A percentile compares a stretch with the other conserved stretches of the same genome.
Evolutionary conservation across 495 filamentous ascomycete species (phyloP).

Genomic region (Platismatia glauca): DNA sequence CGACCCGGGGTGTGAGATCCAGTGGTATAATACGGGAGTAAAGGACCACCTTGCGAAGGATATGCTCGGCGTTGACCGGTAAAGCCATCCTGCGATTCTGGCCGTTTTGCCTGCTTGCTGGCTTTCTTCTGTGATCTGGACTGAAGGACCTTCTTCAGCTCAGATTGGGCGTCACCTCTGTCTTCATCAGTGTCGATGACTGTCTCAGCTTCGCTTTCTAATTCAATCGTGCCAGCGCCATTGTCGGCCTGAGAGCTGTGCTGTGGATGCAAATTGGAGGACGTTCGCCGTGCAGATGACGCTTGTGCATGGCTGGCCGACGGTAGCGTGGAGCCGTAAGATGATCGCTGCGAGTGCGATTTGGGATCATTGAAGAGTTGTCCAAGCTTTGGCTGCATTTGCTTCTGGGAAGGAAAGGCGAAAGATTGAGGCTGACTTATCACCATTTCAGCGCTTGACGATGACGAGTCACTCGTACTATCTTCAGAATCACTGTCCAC

Average conservation of each 20-base stretch:
- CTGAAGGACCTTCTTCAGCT: constrained; percentile 65
- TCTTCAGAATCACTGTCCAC: constrained; percentile 40
- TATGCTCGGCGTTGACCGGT: constrained; percentile 7
- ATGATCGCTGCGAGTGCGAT: constrained; percentile 42
- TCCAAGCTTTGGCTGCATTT: constrained; percentile 37
- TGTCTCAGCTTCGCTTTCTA: constrained; percentile 50
- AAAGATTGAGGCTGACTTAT: constrained; percentile 57
- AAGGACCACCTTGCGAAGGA: constrained; percentile 13
- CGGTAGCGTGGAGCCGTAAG: constrained; percentile 37
- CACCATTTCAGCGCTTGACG: constrained; percentile 56
- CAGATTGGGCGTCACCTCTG: constrained; percentile 48
- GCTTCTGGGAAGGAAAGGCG: constrained; percentile 42
- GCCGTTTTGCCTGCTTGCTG: not conserved
- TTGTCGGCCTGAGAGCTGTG: constrained; percentile 9
- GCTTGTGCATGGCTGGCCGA: constrained; percentile 22
- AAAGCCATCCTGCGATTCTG: constrained; percentile 8
- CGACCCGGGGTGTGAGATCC: constrained; percentile 33
- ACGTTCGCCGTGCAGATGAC: not conserved
- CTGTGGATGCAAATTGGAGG: constrained; percentile 7
- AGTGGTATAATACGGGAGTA: constrained; percentile 22
- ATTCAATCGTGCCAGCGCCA: constrained; percentile 4
- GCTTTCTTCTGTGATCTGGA: constrained; percentile 45
- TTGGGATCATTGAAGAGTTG: constrained; percentile 49
- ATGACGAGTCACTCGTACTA: constrained; percentile 44
- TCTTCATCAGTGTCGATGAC: constrained; percentile 43